Evolutionary conservation across 1,284 basidiomycete genomes (phyloP).

Genomic region (Stygiomarasmius scandens): DNA sequence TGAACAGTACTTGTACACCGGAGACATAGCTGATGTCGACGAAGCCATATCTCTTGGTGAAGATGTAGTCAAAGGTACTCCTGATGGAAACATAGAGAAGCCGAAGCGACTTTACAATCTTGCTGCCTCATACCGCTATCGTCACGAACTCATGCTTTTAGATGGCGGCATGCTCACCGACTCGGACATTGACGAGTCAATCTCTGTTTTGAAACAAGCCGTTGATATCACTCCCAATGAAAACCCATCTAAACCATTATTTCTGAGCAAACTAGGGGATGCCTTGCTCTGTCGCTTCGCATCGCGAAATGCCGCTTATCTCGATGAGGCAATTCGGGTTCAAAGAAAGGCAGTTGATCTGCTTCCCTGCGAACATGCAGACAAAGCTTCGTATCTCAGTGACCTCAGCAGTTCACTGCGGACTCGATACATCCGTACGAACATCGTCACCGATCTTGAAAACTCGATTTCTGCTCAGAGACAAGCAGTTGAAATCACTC

Average conservation of each 20-base stretch:
- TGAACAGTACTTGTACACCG: too few relatives aligned
- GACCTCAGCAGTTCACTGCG: background rate
- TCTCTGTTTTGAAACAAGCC: background rate
- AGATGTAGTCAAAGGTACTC: background rate
- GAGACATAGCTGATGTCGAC: background rate
- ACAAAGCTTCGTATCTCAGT: background rate
- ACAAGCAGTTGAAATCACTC: constrained; percentile 15
- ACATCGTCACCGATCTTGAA: constrained; percentile 16
- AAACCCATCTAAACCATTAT: background rate
- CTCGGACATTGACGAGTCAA: background rate
- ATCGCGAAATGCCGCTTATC: constrained; percentile 6
- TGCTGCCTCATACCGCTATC: background rate
- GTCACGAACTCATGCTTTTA: background rate
- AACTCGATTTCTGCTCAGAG: constrained; percentile 16
- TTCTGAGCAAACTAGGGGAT: background rate
- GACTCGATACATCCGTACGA: background rate
- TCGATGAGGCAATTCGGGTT: constrained; percentile 10
- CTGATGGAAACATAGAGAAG: background rate
- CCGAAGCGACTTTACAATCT: background rate
- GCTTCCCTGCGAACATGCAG: constrained; percentile 6
- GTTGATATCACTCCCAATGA: background rate
- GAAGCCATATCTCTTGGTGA: background rate
- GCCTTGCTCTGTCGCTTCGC: constrained; percentile 5
- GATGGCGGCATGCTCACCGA: background rate
- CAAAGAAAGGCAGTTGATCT: constrained; percentile 6